Conservation (phyloP, 768 basidiomycete genomes). For the Phylloporus scabripes region DNA sequence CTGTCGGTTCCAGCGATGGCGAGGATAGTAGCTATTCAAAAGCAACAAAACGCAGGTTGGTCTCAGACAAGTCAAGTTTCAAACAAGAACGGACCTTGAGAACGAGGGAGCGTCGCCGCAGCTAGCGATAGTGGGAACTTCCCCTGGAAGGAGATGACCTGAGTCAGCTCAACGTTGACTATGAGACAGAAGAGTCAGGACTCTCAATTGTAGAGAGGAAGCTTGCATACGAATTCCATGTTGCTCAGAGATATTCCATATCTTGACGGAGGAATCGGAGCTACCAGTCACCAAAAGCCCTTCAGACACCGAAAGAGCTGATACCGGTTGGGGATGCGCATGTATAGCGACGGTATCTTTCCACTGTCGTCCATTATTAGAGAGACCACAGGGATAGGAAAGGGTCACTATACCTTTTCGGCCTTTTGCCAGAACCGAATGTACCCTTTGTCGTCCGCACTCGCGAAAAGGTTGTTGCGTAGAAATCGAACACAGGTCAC, state of each 20-base stretch:
- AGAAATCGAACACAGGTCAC: constrained; percentile 78
- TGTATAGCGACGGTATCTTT: constrained; percentile 34
- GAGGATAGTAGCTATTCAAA: constrained; percentile 52
- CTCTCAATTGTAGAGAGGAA: constrained; percentile 2
- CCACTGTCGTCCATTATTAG: constrained; percentile 49
- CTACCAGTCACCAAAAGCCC: constrained; percentile 65
- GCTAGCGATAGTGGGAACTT: constrained; percentile 73
- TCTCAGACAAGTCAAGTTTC: not conserved
- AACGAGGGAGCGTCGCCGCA: constrained; percentile 57
- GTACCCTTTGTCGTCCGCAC: constrained; percentile 72
- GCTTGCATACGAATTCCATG: constrained; percentile 27
- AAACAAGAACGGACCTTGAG: constrained; percentile 46
- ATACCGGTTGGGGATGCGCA: constrained; percentile 68
- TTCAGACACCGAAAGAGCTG: constrained; percentile 52
- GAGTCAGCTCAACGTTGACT: constrained; percentile 42
- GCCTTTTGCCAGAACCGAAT: constrained; percentile 55
- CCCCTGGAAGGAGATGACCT: constrained; percentile 58
- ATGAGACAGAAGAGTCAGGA: not conserved
- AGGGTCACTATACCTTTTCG: constrained; percentile 20
- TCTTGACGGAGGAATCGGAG: constrained; percentile 74
- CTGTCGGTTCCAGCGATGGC: constrained; percentile 81
- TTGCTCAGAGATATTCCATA: constrained; percentile 50
- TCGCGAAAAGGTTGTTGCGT: constrained; percentile 46
- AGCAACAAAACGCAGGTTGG: not conserved
- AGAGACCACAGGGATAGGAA: constrained; percentile 7